These are phyloP conservation scores for Fusarium phyllophilum DNA, from an alignment of 2,329 filamentous ascomycete species.

Conservation along the genomic window DNA sequence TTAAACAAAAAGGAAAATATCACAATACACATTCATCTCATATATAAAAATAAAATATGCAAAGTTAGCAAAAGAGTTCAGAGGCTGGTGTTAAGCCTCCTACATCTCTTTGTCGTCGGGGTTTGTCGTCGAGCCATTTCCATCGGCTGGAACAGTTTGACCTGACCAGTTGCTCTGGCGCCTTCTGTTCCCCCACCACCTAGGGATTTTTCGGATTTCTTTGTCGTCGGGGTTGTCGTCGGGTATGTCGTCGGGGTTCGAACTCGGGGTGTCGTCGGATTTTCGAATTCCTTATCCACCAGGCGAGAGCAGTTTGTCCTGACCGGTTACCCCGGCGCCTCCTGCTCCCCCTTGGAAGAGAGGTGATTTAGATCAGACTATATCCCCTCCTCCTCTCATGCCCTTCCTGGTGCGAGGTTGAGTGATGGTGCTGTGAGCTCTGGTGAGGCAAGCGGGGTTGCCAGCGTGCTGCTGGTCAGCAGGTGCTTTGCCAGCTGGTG, in stretches of 20 bases:
- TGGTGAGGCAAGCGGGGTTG: not conserved
- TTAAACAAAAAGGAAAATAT: not conserved
- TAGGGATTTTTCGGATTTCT: not conserved
- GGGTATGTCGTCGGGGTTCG: conserved; percentile 15
- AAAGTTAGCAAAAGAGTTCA: conserved; percentile 45
- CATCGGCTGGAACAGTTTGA: conserved; percentile 38
- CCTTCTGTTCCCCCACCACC: conserved; percentile 17
- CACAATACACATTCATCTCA: accelerated
- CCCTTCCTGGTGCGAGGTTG: not conserved
- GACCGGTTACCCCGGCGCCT: conserved; percentile 44
- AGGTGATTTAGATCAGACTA: not conserved
- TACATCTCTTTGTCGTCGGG: conserved; percentile 42
- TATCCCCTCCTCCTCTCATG: conserved; percentile 10
- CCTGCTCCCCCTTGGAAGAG: conserved; percentile 25
- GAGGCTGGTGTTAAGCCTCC: conserved; percentile 31
- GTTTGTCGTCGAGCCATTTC: conserved; percentile 11
- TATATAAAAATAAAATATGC: not conserved
- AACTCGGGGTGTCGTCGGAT: conserved; percentile 20
- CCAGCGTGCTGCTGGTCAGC: conserved; percentile 1
- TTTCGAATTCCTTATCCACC: conserved; percentile 19
- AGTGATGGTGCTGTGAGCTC: not conserved
- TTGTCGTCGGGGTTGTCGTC: not conserved
- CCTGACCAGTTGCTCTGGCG: conserved; percentile 43
- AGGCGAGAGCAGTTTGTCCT: conserved; percentile 42
- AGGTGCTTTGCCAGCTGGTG: not conserved